A percentile compares a stretch with the other conserved stretches of the same genome.
phyloP scores from a whole-genome alignment of 1,284 basidiomycete genomes.

The Cryptococcus hybrid region DNA sequence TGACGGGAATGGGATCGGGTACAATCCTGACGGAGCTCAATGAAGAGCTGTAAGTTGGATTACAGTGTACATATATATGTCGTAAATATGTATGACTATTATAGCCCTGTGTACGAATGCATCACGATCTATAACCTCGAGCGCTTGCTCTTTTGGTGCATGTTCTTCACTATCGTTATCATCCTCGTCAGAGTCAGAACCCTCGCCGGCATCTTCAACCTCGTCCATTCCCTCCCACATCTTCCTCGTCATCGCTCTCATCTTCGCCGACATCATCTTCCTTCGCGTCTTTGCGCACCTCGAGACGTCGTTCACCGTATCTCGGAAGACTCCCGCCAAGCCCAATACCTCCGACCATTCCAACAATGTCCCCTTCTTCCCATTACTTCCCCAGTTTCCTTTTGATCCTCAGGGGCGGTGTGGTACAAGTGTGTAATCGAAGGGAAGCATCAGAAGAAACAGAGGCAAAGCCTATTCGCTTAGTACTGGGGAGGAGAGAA shows the following conservation, averaged over 20 bases:
- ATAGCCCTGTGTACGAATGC: neutral
- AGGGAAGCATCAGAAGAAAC: conserved; percentile 51
- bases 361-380: conserved; percentile 61
- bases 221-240: conserved; percentile 50
- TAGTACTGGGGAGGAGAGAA: neutral
- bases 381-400: conserved; percentile 59
- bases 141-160: conserved; percentile 9
- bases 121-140: conserved; percentile 1
- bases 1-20: neutral
- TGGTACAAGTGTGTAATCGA: conserved; percentile 67
- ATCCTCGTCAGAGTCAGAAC: conserved; percentile 7
- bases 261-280: conserved; percentile 35
- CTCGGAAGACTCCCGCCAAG: conserved; percentile 55
- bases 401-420: conserved; percentile 56
- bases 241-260: conserved; percentile 27
- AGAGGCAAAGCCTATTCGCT: conserved; percentile 30
- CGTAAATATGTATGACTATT: neutral
- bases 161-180: conserved; percentile 11
- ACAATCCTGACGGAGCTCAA: conserved; percentile 1
- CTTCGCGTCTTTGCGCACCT: conserved; percentile 49
- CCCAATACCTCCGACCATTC: conserved; percentile 67
- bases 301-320: conserved; percentile 45
- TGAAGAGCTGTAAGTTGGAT: neutral
- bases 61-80: neutral
- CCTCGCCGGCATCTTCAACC: conserved; percentile 19